These are phyloP conservation scores for Tulasnella sp. DNA, from an alignment of 768 basidiomycete species.

Conservation along the genomic window DNA sequence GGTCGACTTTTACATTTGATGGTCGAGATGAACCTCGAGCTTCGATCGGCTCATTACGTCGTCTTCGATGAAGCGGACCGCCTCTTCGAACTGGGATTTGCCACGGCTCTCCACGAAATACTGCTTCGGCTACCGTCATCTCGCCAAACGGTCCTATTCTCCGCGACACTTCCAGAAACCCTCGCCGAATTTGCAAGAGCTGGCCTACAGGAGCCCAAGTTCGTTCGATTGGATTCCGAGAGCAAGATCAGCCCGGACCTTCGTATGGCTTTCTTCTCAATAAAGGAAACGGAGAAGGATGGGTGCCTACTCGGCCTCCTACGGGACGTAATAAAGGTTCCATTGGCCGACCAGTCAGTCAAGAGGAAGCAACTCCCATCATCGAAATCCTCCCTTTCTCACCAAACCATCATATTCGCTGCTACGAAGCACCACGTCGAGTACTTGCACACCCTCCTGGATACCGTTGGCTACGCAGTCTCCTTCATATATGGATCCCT, in stretches of 20 bases:
- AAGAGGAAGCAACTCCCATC: constrained; percentile 38
- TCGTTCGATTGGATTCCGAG: constrained; percentile 93
- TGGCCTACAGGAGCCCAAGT: constrained; percentile 84
- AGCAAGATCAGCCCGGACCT: constrained; percentile 92
- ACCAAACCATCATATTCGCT: constrained; percentile 90
- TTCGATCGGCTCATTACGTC: constrained; percentile 78
- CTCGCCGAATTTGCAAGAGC: constrained; percentile 99
- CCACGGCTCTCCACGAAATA: constrained; percentile 84
- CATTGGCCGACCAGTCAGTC: constrained; percentile 39
- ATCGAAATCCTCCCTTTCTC: constrained; percentile 40
- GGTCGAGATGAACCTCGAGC: constrained; percentile 92
- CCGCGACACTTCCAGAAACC: constrained; percentile 90
- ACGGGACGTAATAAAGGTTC: constrained; percentile 80
- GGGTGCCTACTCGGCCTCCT: constrained; percentile 78
- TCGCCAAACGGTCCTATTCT: constrained; percentile 91
- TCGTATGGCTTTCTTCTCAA: constrained; percentile 87
- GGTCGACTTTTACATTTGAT: constrained; percentile 93
- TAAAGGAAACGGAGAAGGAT: constrained; percentile 91
- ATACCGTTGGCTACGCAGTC: constrained; percentile 73
- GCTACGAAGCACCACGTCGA: constrained; percentile 99
- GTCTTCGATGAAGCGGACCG: constrained; percentile 99
- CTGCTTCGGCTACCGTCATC: constrained; percentile 75
- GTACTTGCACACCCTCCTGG: constrained; percentile 73
- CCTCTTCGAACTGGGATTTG: constrained; percentile 97
- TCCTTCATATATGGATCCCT: constrained; percentile 95